A percentile compares a stretch with the other conserved stretches of the same genome.
These are phyloP conservation scores for Clarireedia monteithiana DNA, from an alignment of 2,329 filamentous ascomycete species.

Conservation along the genomic window DNA sequence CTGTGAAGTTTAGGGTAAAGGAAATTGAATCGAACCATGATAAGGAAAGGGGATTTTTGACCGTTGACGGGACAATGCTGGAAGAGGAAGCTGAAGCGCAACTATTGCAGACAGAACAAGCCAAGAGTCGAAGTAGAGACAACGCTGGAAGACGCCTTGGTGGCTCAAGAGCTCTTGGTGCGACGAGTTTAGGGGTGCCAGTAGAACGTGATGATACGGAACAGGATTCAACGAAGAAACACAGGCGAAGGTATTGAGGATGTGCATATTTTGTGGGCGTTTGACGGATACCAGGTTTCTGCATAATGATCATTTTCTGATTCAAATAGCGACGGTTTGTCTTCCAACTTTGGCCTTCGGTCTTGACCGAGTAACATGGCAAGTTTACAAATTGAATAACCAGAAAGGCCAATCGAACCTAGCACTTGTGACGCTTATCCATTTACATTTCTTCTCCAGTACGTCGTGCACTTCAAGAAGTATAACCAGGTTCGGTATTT, in stretches of 20 bases:
- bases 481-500: neutral
- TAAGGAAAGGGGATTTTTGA: slow-evolving; percentile 70
- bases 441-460: neutral
- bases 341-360: neutral
- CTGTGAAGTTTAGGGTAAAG: slow-evolving; percentile 68
- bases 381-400: neutral
- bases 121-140: slow-evolving; percentile 32
- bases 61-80: slow-evolving; percentile 83
- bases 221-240: slow-evolving; percentile 4
- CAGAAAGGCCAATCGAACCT: too few species aligned
- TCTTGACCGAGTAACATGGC: neutral
- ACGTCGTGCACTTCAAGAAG: neutral
- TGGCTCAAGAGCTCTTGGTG: slow-evolving; percentile 24
- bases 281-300: slow-evolving; percentile 9
- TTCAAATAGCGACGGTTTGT: neutral
- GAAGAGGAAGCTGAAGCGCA: slow-evolving; percentile 56
- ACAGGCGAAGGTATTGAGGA: slow-evolving; percentile 4
- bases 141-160: slow-evolving; percentile 33
- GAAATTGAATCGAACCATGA: slow-evolving; percentile 77
- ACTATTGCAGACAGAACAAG: slow-evolving; percentile 47
- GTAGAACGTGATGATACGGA: slow-evolving; percentile 18
- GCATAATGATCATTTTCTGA: slow-evolving; percentile 4
- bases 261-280: neutral
- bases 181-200: slow-evolving; percentile 25
- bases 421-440: too few species aligned